Evolutionary conservation across 2,329 filamentous ascomycete species (phyloP), one percentile per base, ranked within the genome.

Genomic region (Parascedosporium putredinis): DNA sequence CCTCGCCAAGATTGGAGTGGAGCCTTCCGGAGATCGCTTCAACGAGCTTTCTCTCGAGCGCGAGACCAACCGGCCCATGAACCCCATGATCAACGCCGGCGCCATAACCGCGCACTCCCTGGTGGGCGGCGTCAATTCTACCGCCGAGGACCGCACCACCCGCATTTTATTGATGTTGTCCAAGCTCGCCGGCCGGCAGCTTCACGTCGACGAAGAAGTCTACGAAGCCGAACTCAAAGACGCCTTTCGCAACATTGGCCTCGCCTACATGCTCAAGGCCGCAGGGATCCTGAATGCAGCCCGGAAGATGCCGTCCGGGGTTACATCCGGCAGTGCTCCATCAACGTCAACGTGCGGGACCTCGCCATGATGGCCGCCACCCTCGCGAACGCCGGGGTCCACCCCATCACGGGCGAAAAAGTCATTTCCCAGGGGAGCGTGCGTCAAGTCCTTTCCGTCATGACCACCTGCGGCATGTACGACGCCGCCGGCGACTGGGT

Each of bases 401-500:
- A 68, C 23, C 66, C 66, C 1, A 49, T 59, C 5, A 63, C 60
- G 0, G 58, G 58, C 2, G 63, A 67, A 12, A 43, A 24, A 8
- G 61, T 68, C 10, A 67, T 68, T 9, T 62, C 65, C 0, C 62
- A 64, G 3, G 52, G 55, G 2, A 67, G 62, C 45, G 65, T 67
- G 1, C 61, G 66, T 6, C 66, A 68, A 42, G 64, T 68, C 0
- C 57, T 68, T 2, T 68, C 66, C 7, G 61, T 68, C 50, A 68
- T 68, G 65, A 67, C 66, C 1, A 68, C 66, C 1, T 68, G 66
- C 40, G 65, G 66, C 25, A 68, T 68, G 65, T 68, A 68, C 54
- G 60, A 67, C 53, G 62, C 64, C n/a, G 64, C 65, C 0, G 65
- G 65, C 4, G 62, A 66, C 45, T 67, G 65, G 65, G 61, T 67